Evolutionary conservation across 148 eudicot genomes (phyloP).

Genomic region (Arctostaphylos glauca): DNA sequence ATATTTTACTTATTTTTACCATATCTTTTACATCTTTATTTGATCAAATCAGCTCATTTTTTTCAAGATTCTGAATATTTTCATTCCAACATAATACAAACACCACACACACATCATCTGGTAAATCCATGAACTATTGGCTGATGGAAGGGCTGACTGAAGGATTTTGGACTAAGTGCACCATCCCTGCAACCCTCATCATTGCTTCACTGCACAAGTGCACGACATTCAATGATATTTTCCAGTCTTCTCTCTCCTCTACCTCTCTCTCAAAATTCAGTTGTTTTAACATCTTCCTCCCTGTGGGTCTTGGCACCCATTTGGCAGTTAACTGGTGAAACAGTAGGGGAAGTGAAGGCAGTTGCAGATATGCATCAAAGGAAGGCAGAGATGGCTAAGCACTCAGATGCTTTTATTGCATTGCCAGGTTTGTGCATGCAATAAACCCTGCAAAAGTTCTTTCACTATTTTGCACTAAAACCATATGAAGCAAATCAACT

Average conservation of each 20-base stretch:
- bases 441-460: slow-evolving; percentile 19
- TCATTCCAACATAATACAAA: neutral
- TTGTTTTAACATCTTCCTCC: slow-evolving; percentile 16
- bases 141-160: slow-evolving; percentile 34
- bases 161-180: slow-evolving; percentile 29
- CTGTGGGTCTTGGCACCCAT: slow-evolving; percentile 20
- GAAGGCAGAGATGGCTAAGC: slow-evolving; percentile 99
- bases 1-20: slow-evolving; percentile 22
- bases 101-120: slow-evolving; percentile 23
- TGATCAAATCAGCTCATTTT: slow-evolving; percentile 25
- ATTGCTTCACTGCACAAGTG: slow-evolving; percentile 59
- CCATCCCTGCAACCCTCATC: slow-evolving; percentile 56
- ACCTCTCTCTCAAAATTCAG: slow-evolving; percentile 22
- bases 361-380: slow-evolving; percentile 99
- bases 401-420: slow-evolving; percentile 99
- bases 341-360: slow-evolving; percentile 99
- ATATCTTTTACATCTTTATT: slow-evolving; percentile 28
- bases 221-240: slow-evolving; percentile 21
- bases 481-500: slow-evolving; percentile 17
- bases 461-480: slow-evolving; percentile 22
- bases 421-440: slow-evolving; percentile 63
- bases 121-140: slow-evolving; percentile 38
- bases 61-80: slow-evolving; percentile 24
- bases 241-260: slow-evolving; percentile 18
- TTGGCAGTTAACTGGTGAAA: slow-evolving; percentile 92